phyloP scores from a whole-genome alignment of 192 early-diverging fungal species.

The Coemansia sp. region DNA sequence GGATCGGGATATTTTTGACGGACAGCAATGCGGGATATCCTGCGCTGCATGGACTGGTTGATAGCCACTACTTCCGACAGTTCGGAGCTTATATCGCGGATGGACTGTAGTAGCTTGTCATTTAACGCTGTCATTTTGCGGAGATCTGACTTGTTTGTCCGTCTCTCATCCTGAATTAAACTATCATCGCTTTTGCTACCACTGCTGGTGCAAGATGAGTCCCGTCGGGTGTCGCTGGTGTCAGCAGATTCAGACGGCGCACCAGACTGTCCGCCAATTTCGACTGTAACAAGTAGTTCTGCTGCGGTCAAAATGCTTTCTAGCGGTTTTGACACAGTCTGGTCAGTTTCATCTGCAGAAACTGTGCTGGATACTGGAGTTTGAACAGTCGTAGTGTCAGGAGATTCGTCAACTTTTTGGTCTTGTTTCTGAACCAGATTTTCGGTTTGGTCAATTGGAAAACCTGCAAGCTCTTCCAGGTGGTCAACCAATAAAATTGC shows the following conservation, averaged over 20 bases:
- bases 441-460: neutral
- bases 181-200: neutral
- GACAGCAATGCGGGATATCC: neutral
- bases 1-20: neutral
- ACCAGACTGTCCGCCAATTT: neutral
- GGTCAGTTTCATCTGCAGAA: neutral
- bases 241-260: neutral
- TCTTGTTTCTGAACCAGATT: neutral
- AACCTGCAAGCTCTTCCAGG: neutral
- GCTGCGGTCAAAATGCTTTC: neutral
- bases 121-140: neutral
- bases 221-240: neutral
- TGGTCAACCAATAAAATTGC: neutral
- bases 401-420: neutral
- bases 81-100: neutral
- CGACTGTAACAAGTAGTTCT: neutral
- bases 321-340: neutral
- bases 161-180: neutral
- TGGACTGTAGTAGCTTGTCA: neutral
- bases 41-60: conserved; percentile 3
- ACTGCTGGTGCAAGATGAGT: neutral
- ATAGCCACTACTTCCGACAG: neutral
- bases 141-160: neutral
- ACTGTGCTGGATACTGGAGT: neutral
- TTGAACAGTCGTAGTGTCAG: too few relatives aligned